A percentile compares a stretch with the other conserved stretches of the same genome.
Conservation (phyloP, 148 eudicot genomes). For the Rhododendron griersonianum region DNA sequence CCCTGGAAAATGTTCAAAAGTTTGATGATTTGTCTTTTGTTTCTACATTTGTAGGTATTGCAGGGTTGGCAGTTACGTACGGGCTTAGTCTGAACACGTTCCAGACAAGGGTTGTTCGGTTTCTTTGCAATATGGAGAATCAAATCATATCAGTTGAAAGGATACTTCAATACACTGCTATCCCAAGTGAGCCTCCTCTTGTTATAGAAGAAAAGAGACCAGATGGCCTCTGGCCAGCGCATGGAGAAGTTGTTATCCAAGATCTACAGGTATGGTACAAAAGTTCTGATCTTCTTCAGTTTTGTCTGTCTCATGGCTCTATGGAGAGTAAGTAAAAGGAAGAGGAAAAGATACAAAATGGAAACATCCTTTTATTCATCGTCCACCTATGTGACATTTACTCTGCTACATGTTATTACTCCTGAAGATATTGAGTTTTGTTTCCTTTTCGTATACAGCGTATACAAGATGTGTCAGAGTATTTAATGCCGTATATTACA, state of each 20-base stretch:
- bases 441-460: too few relatives aligned
- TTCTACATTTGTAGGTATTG: conserved; percentile 32
- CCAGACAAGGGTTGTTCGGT: conserved; percentile 38
- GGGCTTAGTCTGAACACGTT: conserved; percentile 47
- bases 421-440: background rate
- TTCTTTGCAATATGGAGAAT: conserved; percentile 45
- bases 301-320: background rate
- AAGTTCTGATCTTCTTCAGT: background rate
- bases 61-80: conserved; percentile 59
- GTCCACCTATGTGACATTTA: background rate
- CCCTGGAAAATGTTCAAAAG: background rate
- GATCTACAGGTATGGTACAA: conserved; percentile 34
- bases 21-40: background rate
- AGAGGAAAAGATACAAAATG: background rate
- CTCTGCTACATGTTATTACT: background rate
- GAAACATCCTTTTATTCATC: background rate
- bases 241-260: conserved; percentile 39
- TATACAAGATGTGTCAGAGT: too few relatives aligned
- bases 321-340: background rate
- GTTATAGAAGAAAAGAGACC: conserved; percentile 44
- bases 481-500: too few relatives aligned
- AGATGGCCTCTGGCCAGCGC: conserved; percentile 40
- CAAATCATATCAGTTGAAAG: conserved; percentile 63
- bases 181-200: conserved; percentile 54
- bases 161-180: conserved; percentile 48